Evolutionary conservation across 257 asterid genomes (phyloP), one percentile per base, ranked within the genome.

Genomic region (Solanum dulcamara): DNA sequence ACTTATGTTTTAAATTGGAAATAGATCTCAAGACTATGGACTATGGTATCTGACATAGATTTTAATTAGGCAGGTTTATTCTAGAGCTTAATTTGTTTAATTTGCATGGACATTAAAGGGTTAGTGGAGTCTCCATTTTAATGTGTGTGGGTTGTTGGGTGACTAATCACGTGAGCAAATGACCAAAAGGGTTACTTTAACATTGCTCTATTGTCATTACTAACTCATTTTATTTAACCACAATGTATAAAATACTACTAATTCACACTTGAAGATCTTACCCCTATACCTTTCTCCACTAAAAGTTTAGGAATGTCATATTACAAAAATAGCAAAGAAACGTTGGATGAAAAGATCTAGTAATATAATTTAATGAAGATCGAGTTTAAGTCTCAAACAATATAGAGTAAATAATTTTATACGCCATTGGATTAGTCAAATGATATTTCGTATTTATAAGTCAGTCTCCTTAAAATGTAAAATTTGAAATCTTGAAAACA

Each of bases 141-240:
- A 33, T 87, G 88, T 67, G 42, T 91, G 89, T 91, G 98, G 93
- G 90, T 91, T 88, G 94, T 91, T 92, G 91, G 93, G 88, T 89
- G 89, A 88, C 82, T 87, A 89, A 62, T 82, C 94, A 89, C 90
- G 91, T 85, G 92, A 84, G 50, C 83, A 24, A 46, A 22, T 44
- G 81, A 7, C 81, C 81, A 26, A 57, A 53, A 83, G 12, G 68
- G 37, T 83, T 86, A 80, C 86, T 86, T 48, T 37, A 75, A 87
- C 37, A 59, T 80, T 50, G 77, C 62, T 83, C 84, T 32, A 53
- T 79, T 55, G 7, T 59, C 84, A 53, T 72, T 70, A n/a, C n/a
- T 67, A 67, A 67, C 17, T 67, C 15, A 67, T 67, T 32, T 32
- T 32, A 53, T 44, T 46, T 28, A 51, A 83, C 85, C 86, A 22